These are phyloP conservation scores for Coemansia reversa DNA, from an alignment of 192 early-diverging fungal species.

Conservation along the genomic window DNA sequence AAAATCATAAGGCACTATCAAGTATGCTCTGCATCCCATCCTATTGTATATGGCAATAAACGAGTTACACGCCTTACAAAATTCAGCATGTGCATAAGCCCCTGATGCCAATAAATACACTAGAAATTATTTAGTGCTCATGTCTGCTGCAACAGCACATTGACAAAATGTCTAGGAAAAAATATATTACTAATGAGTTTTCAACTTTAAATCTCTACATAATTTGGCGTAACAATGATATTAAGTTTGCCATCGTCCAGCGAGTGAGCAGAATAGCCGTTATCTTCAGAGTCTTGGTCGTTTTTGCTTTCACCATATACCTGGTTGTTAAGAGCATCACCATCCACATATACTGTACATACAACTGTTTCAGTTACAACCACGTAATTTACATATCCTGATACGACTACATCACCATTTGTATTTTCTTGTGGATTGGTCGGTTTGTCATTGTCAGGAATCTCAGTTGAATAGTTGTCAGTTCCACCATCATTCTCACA, in stretches of 20 bases:
- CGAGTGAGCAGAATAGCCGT: no score
- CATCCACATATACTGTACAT: conserved; percentile 10
- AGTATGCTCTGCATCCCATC: no score
- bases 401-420: neutral
- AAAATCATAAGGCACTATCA: no score
- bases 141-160: no score
- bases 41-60: no score
- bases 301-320: neutral
- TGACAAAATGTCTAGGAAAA: no score
- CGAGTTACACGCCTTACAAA: no score
- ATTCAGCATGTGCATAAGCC: no score
- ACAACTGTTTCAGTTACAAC: conserved; percentile 5
- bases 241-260: no score
- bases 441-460: neutral
- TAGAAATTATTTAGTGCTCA: no score
- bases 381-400: neutral
- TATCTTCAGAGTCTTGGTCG: neutral
- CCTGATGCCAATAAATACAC: no score
- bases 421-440: neutral
- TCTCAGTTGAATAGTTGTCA: conserved; percentile 1
- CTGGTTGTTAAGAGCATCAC: neutral
- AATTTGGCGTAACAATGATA: neutral
- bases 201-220: neutral
- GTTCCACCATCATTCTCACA: neutral
- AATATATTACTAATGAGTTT: no score